phyloP scores from a whole-genome alignment of 495 filamentous ascomycete species.

The Penicillium roqueforti region DNA sequence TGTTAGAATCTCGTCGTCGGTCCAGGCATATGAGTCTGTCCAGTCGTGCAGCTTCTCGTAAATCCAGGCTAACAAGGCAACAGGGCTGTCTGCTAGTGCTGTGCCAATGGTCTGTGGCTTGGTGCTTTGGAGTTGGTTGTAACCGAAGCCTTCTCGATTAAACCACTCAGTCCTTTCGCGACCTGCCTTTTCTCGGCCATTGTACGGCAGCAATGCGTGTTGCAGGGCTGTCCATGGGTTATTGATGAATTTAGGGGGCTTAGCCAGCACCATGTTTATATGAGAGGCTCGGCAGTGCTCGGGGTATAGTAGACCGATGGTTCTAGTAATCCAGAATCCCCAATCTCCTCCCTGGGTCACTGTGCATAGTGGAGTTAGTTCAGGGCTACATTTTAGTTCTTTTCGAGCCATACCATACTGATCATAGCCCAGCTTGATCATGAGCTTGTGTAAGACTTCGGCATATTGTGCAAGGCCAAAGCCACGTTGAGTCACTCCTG shows the following conservation, averaged over 20 bases:
- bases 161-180: slow-evolving; percentile 51
- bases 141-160: slow-evolving; percentile 48
- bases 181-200: slow-evolving; percentile 35
- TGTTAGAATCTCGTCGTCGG: slow-evolving; percentile 61
- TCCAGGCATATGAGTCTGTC: slow-evolving; percentile 65
- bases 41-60: slow-evolving; percentile 67
- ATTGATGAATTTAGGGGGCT: slow-evolving; percentile 14
- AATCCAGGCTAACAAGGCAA: slow-evolving; percentile 62
- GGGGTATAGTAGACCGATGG: slow-evolving; percentile 54
- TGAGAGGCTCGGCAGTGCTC: slow-evolving; percentile 57
- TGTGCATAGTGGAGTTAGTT: slow-evolving; percentile 11
- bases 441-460: slow-evolving; percentile 57
- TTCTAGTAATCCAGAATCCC: slow-evolving; percentile 59
- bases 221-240: slow-evolving; percentile 23
- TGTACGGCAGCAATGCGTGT: slow-evolving; percentile 24
- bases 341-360: slow-evolving; percentile 65
- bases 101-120: slow-evolving; percentile 62
- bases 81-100: slow-evolving; percentile 54
- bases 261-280: slow-evolving; percentile 55
- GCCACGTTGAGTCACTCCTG: slow-evolving; percentile 38
- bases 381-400: background rate
- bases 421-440: slow-evolving; percentile 62
- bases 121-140: slow-evolving; percentile 52
- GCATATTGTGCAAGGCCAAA: slow-evolving; percentile 60
- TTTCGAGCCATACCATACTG: slow-evolving; percentile 48